Base-by-base conservation (phyloP, 2,329 filamentous ascomycete species). In the Penicillium sp. region DNA sequence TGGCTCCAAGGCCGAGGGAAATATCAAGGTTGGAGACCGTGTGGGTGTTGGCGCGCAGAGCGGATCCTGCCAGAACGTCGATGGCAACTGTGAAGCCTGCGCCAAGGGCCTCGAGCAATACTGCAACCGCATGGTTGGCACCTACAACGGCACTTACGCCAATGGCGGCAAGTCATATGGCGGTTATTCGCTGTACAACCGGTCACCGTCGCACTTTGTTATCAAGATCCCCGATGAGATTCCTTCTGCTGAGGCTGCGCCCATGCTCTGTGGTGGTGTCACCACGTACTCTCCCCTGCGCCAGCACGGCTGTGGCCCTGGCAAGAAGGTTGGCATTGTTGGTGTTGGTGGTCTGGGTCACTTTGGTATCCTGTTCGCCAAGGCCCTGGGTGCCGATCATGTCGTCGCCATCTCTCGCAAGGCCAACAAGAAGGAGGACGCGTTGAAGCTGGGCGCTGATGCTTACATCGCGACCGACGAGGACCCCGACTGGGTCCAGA, bases 201-300 rank as follows among this genome's bases (percentile, higher is more conserved):
- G 87, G 12, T 81, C 80, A 0, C 82, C 82, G 2, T 79, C 78
- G 9, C 83, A 84, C 70, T 93, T 91, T 67, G 82, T 83, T 0
- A 74, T 87, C 65, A 85, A 80, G 72, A 86, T 88, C 58, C 85
- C 85, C 1, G 80, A 83, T 22, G 74, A 62, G 0, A 68, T 88
- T 33, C 66, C 75, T 13, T 81, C 78, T 42, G 80, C 79, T 19
- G 78, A 81, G 45, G 85, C 84, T 0, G 85, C 90, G 0, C 90
- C 91, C 0, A 89, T 93, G 82, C 82, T 93, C 50, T 93, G 91
- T 70, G 91, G 88, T 13, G 91, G 91, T 9, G 83, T 93, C 59
- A 94, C 91, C 0, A 84, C 88, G 0, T 94, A 86, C 72, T 84
- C 84, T 1, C 91, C 91, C 0, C 79, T 94, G 2, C 85, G 84